These are phyloP conservation scores for Fusarium nisikadoi DNA, from an alignment of 2,329 filamentous ascomycete species.

Conservation along the genomic window DNA sequence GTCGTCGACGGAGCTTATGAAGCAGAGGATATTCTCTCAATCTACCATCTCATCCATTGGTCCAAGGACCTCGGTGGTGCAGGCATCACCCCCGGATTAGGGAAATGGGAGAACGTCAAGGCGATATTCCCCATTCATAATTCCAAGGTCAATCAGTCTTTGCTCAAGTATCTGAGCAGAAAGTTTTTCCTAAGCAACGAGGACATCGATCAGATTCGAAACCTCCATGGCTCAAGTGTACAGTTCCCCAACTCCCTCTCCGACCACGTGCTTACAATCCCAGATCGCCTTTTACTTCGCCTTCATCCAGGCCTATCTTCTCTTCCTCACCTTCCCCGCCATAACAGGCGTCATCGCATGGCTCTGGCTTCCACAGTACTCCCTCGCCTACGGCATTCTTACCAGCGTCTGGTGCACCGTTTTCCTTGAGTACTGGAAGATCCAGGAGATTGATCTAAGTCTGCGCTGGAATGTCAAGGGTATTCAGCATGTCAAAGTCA, in stretches of 20 bases:
- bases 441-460: conserved; percentile 76
- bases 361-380: conserved; percentile 76
- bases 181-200: conserved; percentile 60
- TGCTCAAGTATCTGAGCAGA: conserved; percentile 67
- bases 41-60: conserved; percentile 74
- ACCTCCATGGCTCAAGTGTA: conserved; percentile 70
- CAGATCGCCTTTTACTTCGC: conserved; percentile 83
- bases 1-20: conserved; percentile 63
- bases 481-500: conserved; percentile 73
- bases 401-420: conserved; percentile 77
- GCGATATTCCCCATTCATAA: conserved; percentile 73
- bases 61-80: conserved; percentile 68
- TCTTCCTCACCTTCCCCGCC: conserved; percentile 76
- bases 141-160: conserved; percentile 62
- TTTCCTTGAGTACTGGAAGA: conserved; percentile 84
- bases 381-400: conserved; percentile 72
- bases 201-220: conserved; percentile 68
- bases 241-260: fast-evolving
- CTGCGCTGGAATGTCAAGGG: conserved; percentile 79
- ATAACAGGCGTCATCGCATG: conserved; percentile 74
- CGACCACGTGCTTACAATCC: fast-evolving
- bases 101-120: conserved; percentile 69
- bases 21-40: conserved; percentile 75
- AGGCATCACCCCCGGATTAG: conserved; percentile 67
- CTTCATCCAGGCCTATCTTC: conserved; percentile 81